These are phyloP conservation scores for Camelina hispida DNA, from an alignment of 345 rosid species.

Conservation along the genomic window DNA sequence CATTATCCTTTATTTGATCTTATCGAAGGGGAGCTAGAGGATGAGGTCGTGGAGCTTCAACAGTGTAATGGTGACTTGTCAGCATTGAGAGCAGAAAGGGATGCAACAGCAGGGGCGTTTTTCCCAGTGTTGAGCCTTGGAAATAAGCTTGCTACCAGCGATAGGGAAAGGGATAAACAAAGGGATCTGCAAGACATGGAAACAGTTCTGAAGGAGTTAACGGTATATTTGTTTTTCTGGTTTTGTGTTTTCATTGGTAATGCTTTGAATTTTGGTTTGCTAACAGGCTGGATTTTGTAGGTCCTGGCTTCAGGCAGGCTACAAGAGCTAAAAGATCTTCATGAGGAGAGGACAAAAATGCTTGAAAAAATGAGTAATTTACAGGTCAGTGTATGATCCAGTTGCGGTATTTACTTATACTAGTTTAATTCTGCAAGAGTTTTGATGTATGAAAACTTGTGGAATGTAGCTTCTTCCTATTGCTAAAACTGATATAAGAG, in stretches of 20 bases:
- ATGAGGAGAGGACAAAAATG: constrained; percentile 75
- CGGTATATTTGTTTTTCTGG: constrained; percentile 51
- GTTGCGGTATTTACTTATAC: constrained; percentile 9
- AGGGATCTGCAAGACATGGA: constrained; percentile 81
- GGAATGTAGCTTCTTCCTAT: constrained; percentile 31
- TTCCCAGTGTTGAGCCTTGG: constrained; percentile 75
- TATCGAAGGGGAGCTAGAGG: constrained; percentile 75
- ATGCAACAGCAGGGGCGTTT: constrained; percentile 75
- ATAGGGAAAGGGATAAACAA: constrained; percentile 71
- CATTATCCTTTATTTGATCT: constrained; percentile 41
- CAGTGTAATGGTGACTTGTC: constrained; percentile 69
- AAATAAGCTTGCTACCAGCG: constrained; percentile 62
- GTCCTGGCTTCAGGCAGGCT: constrained; percentile 70
- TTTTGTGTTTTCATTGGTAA: constrained; percentile 29
- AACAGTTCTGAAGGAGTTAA: constrained; percentile 63
- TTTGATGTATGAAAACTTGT: constrained; percentile 31
- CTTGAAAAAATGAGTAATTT: constrained; percentile 60
- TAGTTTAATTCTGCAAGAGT: constrained; percentile 11
- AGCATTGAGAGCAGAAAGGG: constrained; percentile 79
- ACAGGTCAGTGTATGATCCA: constrained; percentile 59
- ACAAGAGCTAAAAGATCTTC: constrained; percentile 70
- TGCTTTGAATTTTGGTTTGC: constrained; percentile 32
- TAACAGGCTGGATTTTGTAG: constrained; percentile 54
- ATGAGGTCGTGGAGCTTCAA: constrained; percentile 63
- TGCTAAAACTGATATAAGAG: constrained; percentile 28